phyloP scores from a whole-genome alignment of 1,284 basidiomycete species.

The Ganoderma meredithae region DNA sequence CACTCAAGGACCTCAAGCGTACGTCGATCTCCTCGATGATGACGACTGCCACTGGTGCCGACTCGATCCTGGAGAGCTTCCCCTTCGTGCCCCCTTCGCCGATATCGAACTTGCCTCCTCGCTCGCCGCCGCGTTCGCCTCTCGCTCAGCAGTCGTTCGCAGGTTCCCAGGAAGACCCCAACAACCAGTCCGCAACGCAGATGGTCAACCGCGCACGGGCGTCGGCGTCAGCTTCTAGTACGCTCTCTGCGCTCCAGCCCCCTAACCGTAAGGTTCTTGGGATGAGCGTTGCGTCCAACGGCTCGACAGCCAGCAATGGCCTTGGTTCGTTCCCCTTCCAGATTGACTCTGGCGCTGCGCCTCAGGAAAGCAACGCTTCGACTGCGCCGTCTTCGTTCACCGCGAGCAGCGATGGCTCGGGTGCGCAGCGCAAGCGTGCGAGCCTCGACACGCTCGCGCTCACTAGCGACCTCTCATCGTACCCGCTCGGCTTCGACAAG shows the following conservation, averaged over 20 bases:
- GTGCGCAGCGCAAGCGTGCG: slow-evolving; percentile 61
- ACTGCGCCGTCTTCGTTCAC: slow-evolving; percentile 36
- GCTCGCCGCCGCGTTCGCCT: slow-evolving; percentile 78
- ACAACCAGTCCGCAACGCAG: slow-evolving; percentile 33
- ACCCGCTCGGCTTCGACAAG: slow-evolving; percentile 72
- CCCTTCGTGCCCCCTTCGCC: slow-evolving; percentile 87
- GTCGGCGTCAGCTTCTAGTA: slow-evolving; percentile 27
- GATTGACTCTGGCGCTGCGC: slow-evolving; percentile 58
- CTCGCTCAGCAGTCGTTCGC: slow-evolving; percentile 62
- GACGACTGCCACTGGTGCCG: slow-evolving; percentile 71
- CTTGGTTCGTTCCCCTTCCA: slow-evolving; percentile 85
- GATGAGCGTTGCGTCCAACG: slow-evolving; percentile 73
- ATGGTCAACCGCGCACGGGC: slow-evolving; percentile 41
- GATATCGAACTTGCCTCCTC: slow-evolving; percentile 76
- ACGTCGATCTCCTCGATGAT: slow-evolving; percentile 69
- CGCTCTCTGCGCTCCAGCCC: slow-evolving; percentile 29
- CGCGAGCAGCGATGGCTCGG: slow-evolving; percentile 35
- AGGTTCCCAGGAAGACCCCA: slow-evolving; percentile 25
- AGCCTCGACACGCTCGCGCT: slow-evolving; percentile 84
- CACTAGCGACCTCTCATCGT: slow-evolving; percentile 80
- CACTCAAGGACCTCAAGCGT: slow-evolving; percentile 60
- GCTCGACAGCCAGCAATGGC: slow-evolving; percentile 77
- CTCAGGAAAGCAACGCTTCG: slow-evolving; percentile 27
- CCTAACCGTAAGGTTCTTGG: slow-evolving; percentile 64
- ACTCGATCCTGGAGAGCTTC: slow-evolving; percentile 84